These are phyloP conservation scores for Rubroboletus satanas DNA, from an alignment of 768 basidiomycete species.

Conservation along the genomic window DNA sequence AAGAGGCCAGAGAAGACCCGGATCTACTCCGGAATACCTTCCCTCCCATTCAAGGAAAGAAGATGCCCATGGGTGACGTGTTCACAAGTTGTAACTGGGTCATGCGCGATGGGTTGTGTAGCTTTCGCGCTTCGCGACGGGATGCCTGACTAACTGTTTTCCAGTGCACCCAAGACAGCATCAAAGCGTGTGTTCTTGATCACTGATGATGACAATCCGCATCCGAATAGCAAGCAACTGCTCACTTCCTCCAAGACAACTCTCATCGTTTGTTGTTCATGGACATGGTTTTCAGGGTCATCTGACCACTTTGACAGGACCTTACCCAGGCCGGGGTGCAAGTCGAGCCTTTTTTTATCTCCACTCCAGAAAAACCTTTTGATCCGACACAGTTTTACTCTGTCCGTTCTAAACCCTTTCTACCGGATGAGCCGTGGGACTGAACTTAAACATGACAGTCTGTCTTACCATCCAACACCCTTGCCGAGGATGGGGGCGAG, in stretches of 20 bases:
- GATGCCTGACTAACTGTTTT: not conserved
- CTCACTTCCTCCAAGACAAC: slow-evolving; percentile 69
- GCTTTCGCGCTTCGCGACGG: slow-evolving; percentile 14
- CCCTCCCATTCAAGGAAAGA: slow-evolving; percentile 54
- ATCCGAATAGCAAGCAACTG: slow-evolving; percentile 53
- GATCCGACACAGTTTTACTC: slow-evolving; percentile 75
- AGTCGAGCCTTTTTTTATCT: slow-evolving; percentile 89
- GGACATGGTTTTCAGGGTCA: not conserved
- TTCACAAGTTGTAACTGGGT: slow-evolving; percentile 90
- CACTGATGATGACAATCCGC: slow-evolving; percentile 62
- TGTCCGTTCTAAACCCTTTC: slow-evolving; percentile 38
- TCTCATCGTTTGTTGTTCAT: slow-evolving; percentile 46
- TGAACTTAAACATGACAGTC: slow-evolving; percentile 38
- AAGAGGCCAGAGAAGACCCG: slow-evolving; percentile 67
- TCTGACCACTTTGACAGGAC: slow-evolving; percentile 49
- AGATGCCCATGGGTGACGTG: slow-evolving; percentile 81
- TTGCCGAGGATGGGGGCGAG: slow-evolving; percentile 39
- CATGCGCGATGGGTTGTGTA: slow-evolving; percentile 73
- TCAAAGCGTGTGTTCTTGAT: slow-evolving; percentile 93
- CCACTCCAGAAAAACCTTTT: slow-evolving; percentile 61
- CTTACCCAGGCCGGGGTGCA: slow-evolving; percentile 72
- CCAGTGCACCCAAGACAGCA: slow-evolving; percentile 79
- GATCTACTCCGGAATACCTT: slow-evolving; percentile 54
- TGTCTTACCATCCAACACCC: slow-evolving; percentile 51
- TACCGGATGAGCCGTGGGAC: not conserved